phyloP scores from a whole-genome alignment of 768 basidiomycete species.

The Pulveroboletus frians region DNA sequence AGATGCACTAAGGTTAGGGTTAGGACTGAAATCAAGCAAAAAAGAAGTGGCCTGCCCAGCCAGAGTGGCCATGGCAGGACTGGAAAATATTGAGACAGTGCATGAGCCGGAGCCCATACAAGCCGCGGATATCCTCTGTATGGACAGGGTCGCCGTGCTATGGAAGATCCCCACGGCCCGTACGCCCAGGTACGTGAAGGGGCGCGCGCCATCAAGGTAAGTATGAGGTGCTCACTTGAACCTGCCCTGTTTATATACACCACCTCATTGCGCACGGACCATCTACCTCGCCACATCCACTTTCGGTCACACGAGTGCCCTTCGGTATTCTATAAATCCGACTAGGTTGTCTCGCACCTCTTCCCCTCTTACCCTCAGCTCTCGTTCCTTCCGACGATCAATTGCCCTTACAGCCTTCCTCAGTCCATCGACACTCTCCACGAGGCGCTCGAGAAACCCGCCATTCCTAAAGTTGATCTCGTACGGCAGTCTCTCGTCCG shows the following conservation, averaged over 20 bases:
- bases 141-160: constrained; percentile 73
- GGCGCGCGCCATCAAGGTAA: constrained; percentile 60
- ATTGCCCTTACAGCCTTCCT: constrained; percentile 59
- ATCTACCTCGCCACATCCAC: neutral
- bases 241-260: constrained; percentile 27
- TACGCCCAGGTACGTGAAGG: constrained; percentile 50
- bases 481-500: constrained; percentile 76
- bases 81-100: constrained; percentile 79
- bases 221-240: constrained; percentile 36
- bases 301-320: constrained; percentile 24
- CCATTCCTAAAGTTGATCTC: constrained; percentile 76
- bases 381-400: constrained; percentile 60
- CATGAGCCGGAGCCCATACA: constrained; percentile 72
- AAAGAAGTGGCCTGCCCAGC: constrained; percentile 42
- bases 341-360: constrained; percentile 71
- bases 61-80: constrained; percentile 58
- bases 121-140: constrained; percentile 50
- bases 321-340: constrained; percentile 72
- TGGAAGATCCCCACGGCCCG: constrained; percentile 52
- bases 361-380: constrained; percentile 64
- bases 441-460: constrained; percentile 49
- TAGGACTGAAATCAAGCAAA: constrained; percentile 31
- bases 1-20: constrained; percentile 41
- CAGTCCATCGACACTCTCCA: constrained; percentile 55
- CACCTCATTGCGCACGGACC: constrained; percentile 25